Conservation (phyloP, 2,329 filamentous ascomycete species). For the Setomelanomma holmii region DNA sequence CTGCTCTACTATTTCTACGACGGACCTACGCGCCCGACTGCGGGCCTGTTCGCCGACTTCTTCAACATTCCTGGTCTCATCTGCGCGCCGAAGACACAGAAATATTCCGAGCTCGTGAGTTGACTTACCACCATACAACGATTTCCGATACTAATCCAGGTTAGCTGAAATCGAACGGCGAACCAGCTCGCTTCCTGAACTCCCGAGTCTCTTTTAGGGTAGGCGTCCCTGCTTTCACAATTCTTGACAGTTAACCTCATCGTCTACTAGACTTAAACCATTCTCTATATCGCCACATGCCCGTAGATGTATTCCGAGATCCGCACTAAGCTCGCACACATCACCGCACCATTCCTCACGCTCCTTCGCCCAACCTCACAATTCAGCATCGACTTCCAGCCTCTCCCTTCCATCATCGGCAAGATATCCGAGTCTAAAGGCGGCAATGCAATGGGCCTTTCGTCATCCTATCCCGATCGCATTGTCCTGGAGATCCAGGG, state of each 20-base stretch:
- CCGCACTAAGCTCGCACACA: slow-evolving; percentile 33
- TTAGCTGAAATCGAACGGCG: slow-evolving; percentile 25
- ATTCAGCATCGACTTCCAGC: slow-evolving; percentile 34
- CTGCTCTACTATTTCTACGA: slow-evolving; percentile 33
- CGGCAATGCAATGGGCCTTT: slow-evolving; percentile 35
- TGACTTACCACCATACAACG: too few relatives aligned
- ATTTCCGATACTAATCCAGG: too few relatives aligned
- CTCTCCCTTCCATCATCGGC: slow-evolving; percentile 27
- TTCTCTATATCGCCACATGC: slow-evolving; percentile 32
- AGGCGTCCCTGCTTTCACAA: slow-evolving; percentile 12
- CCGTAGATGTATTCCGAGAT: slow-evolving; percentile 47
- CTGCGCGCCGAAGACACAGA: slow-evolving; percentile 31
- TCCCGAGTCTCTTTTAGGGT: slow-evolving; percentile 31
- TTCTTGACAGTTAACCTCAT: slow-evolving; percentile 1
- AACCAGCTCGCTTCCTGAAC: slow-evolving; percentile 13
- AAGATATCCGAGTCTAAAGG: slow-evolving; percentile 23
- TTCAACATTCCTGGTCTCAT: slow-evolving; percentile 33
- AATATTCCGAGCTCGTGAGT: slow-evolving; percentile 43
- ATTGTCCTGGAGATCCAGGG: slow-evolving; percentile 31
- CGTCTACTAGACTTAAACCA: slow-evolving; percentile 26
- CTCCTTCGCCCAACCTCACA: slow-evolving; percentile 17
- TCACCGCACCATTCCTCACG: slow-evolving; percentile 33
- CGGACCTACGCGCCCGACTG: slow-evolving; percentile 35
- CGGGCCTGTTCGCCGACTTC: slow-evolving; percentile 42
- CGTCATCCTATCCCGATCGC: slow-evolving; percentile 25